A percentile compares a stretch with the other conserved stretches of the same genome.
Conservation (phyloP, 192 early-diverging fungal genomes). For the Physocladia obscura region DNA sequence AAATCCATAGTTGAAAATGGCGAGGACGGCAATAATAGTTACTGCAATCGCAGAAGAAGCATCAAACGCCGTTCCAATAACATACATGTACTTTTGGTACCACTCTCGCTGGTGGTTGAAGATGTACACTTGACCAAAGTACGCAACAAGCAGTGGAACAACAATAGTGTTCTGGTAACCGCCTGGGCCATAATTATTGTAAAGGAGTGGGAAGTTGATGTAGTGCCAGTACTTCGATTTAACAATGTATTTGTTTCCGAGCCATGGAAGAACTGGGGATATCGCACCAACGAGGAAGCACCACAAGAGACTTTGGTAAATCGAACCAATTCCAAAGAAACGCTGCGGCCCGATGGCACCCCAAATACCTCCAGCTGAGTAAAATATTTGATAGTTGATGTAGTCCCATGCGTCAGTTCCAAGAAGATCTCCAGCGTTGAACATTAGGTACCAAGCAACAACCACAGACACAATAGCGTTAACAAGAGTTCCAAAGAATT, state of each 20-base stretch:
- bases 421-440: slow-evolving; percentile 9
- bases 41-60: not conserved
- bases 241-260: slow-evolving; percentile 46
- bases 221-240: slow-evolving; percentile 18
- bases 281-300: slow-evolving; percentile 34
- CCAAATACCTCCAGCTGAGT: slow-evolving; percentile 30
- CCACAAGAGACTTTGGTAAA: slow-evolving; percentile 25
- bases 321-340: slow-evolving; percentile 52
- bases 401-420: slow-evolving; percentile 6
- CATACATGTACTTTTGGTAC: slow-evolving; percentile 6
- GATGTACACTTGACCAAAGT: not conserved
- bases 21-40: not conserved
- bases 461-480: not conserved
- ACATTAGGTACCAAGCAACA: slow-evolving; percentile 3
- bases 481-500: slow-evolving; percentile 55
- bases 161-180: not conserved
- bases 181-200: not conserved
- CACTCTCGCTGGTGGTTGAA: not conserved
- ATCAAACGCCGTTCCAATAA: slow-evolving; percentile 10
- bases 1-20: not conserved
- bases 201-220: slow-evolving; percentile 12
- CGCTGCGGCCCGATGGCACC: slow-evolving; percentile 67
- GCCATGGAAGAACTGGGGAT: slow-evolving; percentile 41
- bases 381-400: slow-evolving; percentile 21
- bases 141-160: not conserved